Conservation (phyloP, 306 rosid species). For the Castanea crenata region DNA sequence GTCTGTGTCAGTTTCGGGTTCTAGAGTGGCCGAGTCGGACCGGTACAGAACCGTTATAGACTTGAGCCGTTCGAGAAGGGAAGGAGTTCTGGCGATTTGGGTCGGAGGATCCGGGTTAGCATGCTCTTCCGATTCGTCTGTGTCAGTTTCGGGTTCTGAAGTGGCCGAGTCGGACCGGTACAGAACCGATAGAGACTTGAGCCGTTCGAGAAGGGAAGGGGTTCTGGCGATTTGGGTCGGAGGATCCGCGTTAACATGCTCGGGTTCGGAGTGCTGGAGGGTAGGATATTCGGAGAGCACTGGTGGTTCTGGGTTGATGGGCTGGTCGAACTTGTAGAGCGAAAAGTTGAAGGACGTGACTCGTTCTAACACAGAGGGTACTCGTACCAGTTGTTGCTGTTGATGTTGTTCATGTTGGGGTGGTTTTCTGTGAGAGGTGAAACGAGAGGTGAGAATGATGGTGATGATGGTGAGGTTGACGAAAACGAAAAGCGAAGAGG, state of each 20-base stretch:
- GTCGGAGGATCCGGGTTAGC: neutral
- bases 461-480: conserved; percentile 67
- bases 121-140: neutral
- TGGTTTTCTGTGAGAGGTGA: conserved; percentile 15
- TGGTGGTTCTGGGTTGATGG: neutral
- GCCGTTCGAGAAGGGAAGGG: conserved; percentile 50
- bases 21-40: conserved; percentile 23
- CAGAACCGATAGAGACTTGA: conserved; percentile 41
- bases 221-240: conserved; percentile 19
- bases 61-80: conserved; percentile 48
- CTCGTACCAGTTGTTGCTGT: conserved; percentile 24
- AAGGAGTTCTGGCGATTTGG: conserved; percentile 35
- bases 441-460: conserved; percentile 48
- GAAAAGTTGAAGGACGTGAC: conserved; percentile 46
- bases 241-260: neutral
- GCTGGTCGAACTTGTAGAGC: conserved; percentile 9
- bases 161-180: conserved; percentile 27
- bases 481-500: conserved; percentile 61
- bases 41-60: conserved; percentile 31
- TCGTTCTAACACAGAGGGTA: conserved; percentile 50
- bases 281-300: neutral
- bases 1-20: conserved; percentile 2
- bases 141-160: conserved; percentile 1
- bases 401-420: neutral
- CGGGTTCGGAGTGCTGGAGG: neutral